Conservation (phyloP, 2,329 filamentous ascomycete genomes). For the Phyllachora maydis region DNA sequence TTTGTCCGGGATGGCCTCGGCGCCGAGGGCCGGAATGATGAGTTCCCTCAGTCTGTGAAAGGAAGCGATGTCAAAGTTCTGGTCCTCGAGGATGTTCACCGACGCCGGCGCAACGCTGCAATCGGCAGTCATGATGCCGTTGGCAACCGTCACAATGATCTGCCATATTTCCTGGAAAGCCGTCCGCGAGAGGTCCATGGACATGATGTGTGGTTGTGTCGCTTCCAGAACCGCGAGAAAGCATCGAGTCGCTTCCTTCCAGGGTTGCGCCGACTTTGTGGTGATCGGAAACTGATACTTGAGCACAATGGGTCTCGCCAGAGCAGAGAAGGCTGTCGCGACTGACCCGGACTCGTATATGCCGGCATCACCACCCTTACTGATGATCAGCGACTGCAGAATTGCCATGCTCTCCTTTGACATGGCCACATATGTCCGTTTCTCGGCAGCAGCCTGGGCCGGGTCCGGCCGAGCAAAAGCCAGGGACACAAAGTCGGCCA, state of each 20-base stretch:
- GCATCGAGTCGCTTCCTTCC: constrained; percentile 60
- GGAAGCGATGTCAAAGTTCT: constrained; percentile 60
- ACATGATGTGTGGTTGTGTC: constrained; percentile 38
- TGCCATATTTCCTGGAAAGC: constrained; percentile 44
- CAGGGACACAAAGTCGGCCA: constrained; percentile 50
- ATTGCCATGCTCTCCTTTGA: constrained; percentile 64
- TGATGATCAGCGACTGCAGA: constrained; percentile 36
- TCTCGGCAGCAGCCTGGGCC: constrained; percentile 16
- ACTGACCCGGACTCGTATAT: constrained; percentile 53
- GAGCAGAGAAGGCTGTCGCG: constrained; percentile 38
- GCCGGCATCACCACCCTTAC: constrained; percentile 38
- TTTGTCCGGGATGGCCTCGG: constrained; percentile 39
- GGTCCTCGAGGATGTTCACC: constrained; percentile 40
- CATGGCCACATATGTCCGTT: constrained; percentile 74
- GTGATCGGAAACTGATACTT: constrained; percentile 64
- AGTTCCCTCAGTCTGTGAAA: constrained; percentile 51
- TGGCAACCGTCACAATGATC: constrained; percentile 40
- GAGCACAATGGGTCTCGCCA: constrained; percentile 48
- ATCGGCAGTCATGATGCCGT: constrained; percentile 49
- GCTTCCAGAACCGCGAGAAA: constrained; percentile 46
- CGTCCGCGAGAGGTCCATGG: constrained; percentile 20
- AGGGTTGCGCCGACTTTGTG: constrained; percentile 51
- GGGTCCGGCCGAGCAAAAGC: constrained; percentile 31
- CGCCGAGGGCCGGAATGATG: constrained; percentile 55
- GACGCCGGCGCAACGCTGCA: constrained; percentile 23